phyloP scores from a whole-genome alignment of 306 rosid genomes.

The Spatholobus suberectus region DNA sequence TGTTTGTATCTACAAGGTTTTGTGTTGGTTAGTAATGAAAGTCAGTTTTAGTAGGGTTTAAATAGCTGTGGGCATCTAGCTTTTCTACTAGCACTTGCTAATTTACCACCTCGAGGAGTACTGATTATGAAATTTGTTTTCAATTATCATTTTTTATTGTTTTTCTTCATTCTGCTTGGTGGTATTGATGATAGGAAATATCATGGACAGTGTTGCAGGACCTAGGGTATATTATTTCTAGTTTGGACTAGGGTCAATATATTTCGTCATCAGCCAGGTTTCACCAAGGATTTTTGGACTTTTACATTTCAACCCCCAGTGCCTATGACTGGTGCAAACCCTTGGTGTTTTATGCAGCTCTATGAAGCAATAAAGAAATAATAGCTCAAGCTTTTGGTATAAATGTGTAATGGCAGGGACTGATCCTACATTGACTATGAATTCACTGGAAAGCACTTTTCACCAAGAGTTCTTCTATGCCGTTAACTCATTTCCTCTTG shows the following conservation, averaged over 20 bases:
- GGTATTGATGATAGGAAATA: not conserved
- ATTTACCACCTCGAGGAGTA: not conserved
- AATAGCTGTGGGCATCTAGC: slow-evolving; percentile 6
- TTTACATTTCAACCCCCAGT: not conserved
- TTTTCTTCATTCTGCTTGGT: not conserved
- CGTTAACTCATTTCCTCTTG: not conserved
- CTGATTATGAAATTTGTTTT: slow-evolving; percentile 11
- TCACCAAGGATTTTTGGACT: not conserved
- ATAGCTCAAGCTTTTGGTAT: slow-evolving; percentile 5
- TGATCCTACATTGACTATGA: slow-evolving; percentile 6
- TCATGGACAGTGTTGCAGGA: not conserved
- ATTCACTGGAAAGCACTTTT: slow-evolving; percentile 1
- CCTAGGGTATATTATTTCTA: not conserved
- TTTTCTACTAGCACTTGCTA: not conserved
- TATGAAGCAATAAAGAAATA: not conserved
- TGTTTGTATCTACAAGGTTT: not conserved
- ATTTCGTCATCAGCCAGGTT: not conserved
- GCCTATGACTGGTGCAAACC: not conserved
- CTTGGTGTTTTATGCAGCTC: slow-evolving; percentile 12
- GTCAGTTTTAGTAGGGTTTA: not conserved
- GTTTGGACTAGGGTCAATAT: not conserved
- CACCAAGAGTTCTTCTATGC: not conserved
- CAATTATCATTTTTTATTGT: slow-evolving; percentile 15
- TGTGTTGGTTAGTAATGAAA: not conserved
- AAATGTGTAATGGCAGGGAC: not conserved